These are phyloP conservation scores for Malus sylvestris DNA, from an alignment of 306 rosid species.

Conservation along the genomic window DNA sequence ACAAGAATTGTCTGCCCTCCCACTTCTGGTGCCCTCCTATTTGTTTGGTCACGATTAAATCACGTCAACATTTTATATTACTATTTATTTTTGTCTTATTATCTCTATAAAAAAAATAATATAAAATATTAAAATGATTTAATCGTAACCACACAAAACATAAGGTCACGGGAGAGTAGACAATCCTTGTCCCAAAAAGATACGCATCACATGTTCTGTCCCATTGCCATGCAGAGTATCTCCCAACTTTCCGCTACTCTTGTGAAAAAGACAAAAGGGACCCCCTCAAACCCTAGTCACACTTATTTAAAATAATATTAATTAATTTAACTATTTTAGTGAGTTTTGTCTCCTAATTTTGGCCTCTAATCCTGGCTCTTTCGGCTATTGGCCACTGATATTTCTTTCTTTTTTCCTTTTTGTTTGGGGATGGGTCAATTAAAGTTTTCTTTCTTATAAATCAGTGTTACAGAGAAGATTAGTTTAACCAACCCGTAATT, in stretches of 20 bases:
- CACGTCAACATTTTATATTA: too few species aligned
- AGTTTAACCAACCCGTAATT: background rate
- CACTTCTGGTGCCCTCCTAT: too few species aligned
- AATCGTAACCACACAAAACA: too few species aligned
- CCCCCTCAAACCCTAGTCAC: background rate
- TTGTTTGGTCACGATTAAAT: too few species aligned
- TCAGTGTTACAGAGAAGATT: background rate
- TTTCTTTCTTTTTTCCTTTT: background rate
- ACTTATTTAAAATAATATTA: background rate
- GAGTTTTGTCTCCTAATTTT: background rate
- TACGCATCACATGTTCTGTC: slow-evolving; percentile 41
- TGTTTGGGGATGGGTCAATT: background rate
- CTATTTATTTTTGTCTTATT: too few species aligned
- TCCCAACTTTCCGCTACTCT: slow-evolving; percentile 19
- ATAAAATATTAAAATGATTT: too few species aligned
- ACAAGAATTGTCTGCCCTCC: too few species aligned
- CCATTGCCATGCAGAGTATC: slow-evolving; percentile 1
- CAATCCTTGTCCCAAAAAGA: slow-evolving; percentile 11
- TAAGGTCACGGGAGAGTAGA: too few species aligned
- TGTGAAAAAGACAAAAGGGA: background rate
- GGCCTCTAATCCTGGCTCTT: background rate
- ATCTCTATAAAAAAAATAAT: too few species aligned
- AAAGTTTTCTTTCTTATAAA: background rate
- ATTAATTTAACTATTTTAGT: background rate
- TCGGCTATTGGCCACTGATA: background rate